Percentiles rank a stretch among this genome's conserved stretches.
Evolutionary conservation across 768 basidiomycete species (phyloP).

Genomic region (Tulasnella calospora): DNA sequence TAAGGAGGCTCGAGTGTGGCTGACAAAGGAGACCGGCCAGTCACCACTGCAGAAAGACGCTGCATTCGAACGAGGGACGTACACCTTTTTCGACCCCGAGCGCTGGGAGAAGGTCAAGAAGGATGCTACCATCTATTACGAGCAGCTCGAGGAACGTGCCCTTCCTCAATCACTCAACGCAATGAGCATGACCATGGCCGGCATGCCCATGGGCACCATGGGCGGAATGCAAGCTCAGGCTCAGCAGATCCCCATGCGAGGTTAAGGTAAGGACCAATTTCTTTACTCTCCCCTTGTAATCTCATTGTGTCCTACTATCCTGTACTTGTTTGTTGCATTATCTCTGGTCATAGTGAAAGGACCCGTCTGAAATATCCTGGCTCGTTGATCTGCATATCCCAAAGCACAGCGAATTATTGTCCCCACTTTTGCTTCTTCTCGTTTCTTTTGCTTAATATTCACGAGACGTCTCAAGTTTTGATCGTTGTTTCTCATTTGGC

Average conservation of each 20-base stretch:
- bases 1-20: slow-evolving; percentile 80
- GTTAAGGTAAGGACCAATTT: slow-evolving; percentile 13
- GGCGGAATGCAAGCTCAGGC: slow-evolving; percentile 20
- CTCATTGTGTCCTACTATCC: slow-evolving; percentile 1
- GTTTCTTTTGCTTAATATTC: not conserved
- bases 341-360: slow-evolving; percentile 11
- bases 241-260: slow-evolving; percentile 8
- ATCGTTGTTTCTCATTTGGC: not conserved
- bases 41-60: slow-evolving; percentile 69
- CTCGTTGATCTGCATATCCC: slow-evolving; percentile 1
- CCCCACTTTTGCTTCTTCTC: not conserved
- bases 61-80: slow-evolving; percentile 80
- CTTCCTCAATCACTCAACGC: slow-evolving; percentile 8
- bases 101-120: slow-evolving; percentile 72
- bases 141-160: slow-evolving; percentile 59
- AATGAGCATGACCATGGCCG: slow-evolving; percentile 15
- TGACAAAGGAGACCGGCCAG: slow-evolving; percentile 84
- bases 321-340: slow-evolving; percentile 17
- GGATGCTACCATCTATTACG: slow-evolving; percentile 69
- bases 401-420: slow-evolving; percentile 12
- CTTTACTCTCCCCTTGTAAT: slow-evolving; percentile 4
- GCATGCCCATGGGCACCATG: slow-evolving; percentile 18
- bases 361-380: slow-evolving; percentile 8
- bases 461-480: not conserved
- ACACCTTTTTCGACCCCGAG: slow-evolving; percentile 86